These are phyloP conservation scores for Populus alba DNA, from an alignment of 345 rosid genomes.

Conservation along the genomic window DNA sequence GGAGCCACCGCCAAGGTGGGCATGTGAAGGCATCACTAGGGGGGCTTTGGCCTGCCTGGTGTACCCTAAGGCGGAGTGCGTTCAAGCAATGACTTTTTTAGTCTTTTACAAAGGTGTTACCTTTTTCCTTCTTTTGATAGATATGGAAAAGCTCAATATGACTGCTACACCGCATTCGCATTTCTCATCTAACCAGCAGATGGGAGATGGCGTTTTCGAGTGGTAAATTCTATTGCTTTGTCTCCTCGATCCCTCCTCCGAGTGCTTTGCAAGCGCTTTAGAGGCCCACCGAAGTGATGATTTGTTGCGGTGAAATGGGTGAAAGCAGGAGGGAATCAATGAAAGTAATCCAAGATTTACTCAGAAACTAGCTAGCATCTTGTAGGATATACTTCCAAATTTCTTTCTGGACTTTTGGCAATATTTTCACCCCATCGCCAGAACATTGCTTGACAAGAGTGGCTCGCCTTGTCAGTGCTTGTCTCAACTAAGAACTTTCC, in stretches of 20 bases:
- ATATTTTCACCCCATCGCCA: not conserved
- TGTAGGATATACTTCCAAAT: conserved; percentile 28
- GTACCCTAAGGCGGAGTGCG: conserved; percentile 40
- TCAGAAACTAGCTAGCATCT: conserved; percentile 15
- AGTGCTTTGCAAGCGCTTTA: conserved; percentile 8
- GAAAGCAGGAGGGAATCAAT: conserved; percentile 32
- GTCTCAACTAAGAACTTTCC: not conserved
- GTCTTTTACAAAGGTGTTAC: conserved; percentile 35
- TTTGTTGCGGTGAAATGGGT: conserved; percentile 26
- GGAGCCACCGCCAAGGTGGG: conserved; percentile 37
- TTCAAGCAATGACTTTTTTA: conserved; percentile 42
- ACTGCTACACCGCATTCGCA: not conserved
- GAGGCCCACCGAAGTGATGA: conserved; percentile 34
- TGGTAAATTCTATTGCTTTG: not conserved
- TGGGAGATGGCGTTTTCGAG: not conserved
- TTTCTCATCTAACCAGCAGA: not conserved
- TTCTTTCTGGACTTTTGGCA: not conserved
- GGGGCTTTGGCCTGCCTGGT: conserved; percentile 13
- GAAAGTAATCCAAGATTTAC: conserved; percentile 26
- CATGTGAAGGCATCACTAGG: conserved; percentile 20
- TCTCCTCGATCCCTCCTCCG: not conserved
- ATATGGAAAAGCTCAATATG: not conserved
- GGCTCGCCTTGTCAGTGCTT: not conserved
- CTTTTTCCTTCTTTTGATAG: conserved; percentile 36
- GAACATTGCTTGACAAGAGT: conserved; percentile 1